These are phyloP conservation scores for Colletotrichum camelliae DNA, from an alignment of 2,329 filamentous ascomycete genomes.

Conservation along the genomic window DNA sequence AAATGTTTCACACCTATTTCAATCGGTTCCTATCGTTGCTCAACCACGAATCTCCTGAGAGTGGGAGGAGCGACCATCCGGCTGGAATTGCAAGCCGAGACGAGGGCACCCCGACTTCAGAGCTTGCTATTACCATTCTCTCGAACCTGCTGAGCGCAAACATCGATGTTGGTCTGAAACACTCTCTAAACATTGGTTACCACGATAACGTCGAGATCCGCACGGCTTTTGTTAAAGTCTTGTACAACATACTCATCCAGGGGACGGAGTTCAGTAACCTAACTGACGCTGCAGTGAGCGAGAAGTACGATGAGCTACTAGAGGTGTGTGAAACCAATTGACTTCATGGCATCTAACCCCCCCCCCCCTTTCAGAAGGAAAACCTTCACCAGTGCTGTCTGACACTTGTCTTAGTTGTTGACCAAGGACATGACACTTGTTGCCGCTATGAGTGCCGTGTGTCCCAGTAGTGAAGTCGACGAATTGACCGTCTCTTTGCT, in stretches of 20 bases:
- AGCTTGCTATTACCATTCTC: conserved; percentile 70
- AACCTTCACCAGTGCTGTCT: background rate
- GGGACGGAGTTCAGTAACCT: conserved; percentile 74
- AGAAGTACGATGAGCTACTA: conserved; percentile 71
- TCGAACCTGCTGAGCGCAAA: conserved; percentile 75
- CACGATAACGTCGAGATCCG: conserved; percentile 73
- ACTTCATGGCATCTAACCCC: background rate
- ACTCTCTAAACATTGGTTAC: conserved; percentile 73
- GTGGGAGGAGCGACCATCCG: conserved; percentile 45
- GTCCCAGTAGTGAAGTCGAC: conserved; percentile 71
- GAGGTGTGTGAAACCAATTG: conserved; percentile 44
- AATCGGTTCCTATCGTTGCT: conserved; percentile 71
- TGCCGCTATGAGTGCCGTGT: conserved; percentile 68
- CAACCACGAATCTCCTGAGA: conserved; percentile 59
- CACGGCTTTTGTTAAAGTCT: conserved; percentile 72
- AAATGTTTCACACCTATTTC: conserved; percentile 76
- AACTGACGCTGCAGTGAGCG: conserved; percentile 69
- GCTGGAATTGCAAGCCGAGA: conserved; percentile 43
- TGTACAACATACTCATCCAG: conserved; percentile 75
- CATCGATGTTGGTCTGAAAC: conserved; percentile 74
- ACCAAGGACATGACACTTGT: conserved; percentile 68
- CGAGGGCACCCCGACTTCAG: conserved; percentile 60
- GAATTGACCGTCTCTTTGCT: conserved; percentile 71
- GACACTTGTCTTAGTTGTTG: conserved; percentile 49
- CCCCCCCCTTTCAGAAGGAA: background rate